These are phyloP conservation scores for Didymella lethalis DNA, from an alignment of 2,329 filamentous ascomycete species.

Conservation along the genomic window DNA sequence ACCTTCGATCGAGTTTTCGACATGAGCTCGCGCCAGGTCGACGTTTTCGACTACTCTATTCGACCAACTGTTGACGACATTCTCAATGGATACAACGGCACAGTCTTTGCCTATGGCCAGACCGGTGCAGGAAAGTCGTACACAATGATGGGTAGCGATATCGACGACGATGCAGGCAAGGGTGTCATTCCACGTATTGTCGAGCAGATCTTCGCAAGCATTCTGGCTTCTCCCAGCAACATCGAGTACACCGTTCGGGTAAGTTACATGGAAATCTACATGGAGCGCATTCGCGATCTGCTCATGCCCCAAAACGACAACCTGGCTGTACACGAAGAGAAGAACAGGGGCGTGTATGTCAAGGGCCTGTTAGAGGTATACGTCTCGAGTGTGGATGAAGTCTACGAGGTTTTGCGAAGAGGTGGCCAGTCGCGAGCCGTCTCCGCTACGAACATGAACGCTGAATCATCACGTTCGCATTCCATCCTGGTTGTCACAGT, in stretches of 20 bases:
- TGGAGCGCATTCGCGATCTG: conserved; percentile 96
- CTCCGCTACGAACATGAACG: conserved; percentile 98
- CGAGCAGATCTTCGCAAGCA: conserved; percentile 96
- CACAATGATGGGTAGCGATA: conserved; percentile 97
- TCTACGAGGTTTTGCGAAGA: conserved; percentile 95
- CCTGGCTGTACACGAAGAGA: conserved; percentile 96
- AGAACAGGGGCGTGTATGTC: conserved; percentile 94
- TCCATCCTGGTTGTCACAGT: conserved; percentile 98
- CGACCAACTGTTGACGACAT: conserved; percentile 96
- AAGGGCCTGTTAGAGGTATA: conserved; percentile 95
- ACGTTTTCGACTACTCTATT: conserved; percentile 99
- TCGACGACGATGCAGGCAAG: conserved; percentile 85
- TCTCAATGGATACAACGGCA: conserved; percentile 98
- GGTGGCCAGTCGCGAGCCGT: conserved; percentile 91
- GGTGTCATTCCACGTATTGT: conserved; percentile 97
- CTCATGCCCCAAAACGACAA: conserved; percentile 94
- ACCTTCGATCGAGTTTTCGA: conserved; percentile 98
- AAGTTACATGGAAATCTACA: conserved; percentile 99
- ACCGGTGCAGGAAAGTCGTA: conserved; percentile 99
- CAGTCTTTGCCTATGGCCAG: conserved; percentile 97
- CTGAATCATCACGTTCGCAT: conserved; percentile 96
- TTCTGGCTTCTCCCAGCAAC: conserved; percentile 86
- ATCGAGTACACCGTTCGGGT: conserved; percentile 99
- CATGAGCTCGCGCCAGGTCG: conserved; percentile 86
- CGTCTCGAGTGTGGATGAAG: conserved; percentile 92